Evolutionary conservation across 1,284 basidiomycete species (phyloP).

Genomic region (Apiotrichum montevideense): DNA sequence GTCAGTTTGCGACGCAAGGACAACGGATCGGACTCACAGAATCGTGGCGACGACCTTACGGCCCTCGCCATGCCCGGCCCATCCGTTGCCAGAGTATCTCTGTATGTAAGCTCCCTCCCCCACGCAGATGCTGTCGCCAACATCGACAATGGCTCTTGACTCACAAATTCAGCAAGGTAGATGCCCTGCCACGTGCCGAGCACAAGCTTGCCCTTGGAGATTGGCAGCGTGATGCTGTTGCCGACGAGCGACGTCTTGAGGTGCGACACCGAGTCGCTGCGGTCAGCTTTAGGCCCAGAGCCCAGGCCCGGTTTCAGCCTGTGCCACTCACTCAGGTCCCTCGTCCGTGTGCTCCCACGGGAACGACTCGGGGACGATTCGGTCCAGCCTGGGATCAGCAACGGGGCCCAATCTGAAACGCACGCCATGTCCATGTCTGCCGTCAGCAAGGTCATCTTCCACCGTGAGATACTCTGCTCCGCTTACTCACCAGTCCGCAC

Average conservation of each 20-base stretch:
- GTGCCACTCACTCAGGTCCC: conserved; percentile 67
- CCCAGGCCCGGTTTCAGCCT: too few species aligned
- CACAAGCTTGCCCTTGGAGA: conserved; percentile 72
- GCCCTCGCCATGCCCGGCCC: conserved; percentile 36
- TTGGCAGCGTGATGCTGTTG: conserved; percentile 72
- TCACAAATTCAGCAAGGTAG: conserved; percentile 33
- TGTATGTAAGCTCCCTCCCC: background rate
- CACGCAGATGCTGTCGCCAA: too few species aligned
- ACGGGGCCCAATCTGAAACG: background rate
- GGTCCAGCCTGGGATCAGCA: conserved; percentile 55
- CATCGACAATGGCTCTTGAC: background rate
- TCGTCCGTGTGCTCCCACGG: conserved; percentile 85
- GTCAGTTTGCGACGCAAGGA: background rate
- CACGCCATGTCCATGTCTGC: conserved; percentile 51
- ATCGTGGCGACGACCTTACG: conserved; percentile 43
- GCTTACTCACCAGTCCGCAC: conserved; percentile 25
- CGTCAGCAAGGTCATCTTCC: background rate
- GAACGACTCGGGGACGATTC: conserved; percentile 77
- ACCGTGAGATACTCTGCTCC: too few species aligned
- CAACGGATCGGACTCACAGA: conserved; percentile 7
- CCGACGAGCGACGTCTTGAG: conserved; percentile 82
- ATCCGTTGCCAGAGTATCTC: conserved; percentile 37
- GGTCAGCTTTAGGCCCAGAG: background rate
- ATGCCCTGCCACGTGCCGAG: conserved; percentile 83
- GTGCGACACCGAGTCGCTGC: conserved; percentile 63